phyloP scores from a whole-genome alignment of 257 asterid genomes.

The Primulina eburnea region DNA sequence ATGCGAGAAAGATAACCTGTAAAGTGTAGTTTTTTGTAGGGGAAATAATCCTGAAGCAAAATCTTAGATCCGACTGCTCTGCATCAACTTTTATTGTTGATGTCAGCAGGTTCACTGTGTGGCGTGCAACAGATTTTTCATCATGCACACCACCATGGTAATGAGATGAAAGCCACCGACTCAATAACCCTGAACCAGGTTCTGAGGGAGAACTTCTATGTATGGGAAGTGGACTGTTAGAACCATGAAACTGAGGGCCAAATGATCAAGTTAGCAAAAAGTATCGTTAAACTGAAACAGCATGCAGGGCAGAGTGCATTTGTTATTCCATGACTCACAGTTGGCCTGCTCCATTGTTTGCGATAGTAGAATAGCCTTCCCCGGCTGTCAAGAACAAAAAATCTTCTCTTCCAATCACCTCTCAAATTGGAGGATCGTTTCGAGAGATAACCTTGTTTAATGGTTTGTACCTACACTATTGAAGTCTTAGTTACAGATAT shows the following conservation, averaged over 20 bases:
- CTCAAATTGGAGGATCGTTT: slow-evolving; percentile 78
- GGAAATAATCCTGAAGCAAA: slow-evolving; percentile 86
- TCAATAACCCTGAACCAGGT: slow-evolving; percentile 65
- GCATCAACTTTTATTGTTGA: slow-evolving; percentile 79
- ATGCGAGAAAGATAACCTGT: slow-evolving; percentile 46
- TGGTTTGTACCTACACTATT: slow-evolving; percentile 88
- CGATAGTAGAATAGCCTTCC: slow-evolving; percentile 84
- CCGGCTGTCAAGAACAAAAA: slow-evolving; percentile 73
- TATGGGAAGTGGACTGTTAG: slow-evolving; percentile 39
- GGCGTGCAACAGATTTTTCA: slow-evolving; percentile 70
- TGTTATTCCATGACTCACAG: slow-evolving; percentile 46
- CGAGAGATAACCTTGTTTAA: slow-evolving; percentile 72
- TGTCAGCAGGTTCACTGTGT: slow-evolving; percentile 75
- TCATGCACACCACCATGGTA: slow-evolving; percentile 83
- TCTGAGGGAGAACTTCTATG: slow-evolving; percentile 57
- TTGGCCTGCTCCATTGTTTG: slow-evolving; percentile 68
- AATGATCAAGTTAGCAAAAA: slow-evolving; percentile 29
- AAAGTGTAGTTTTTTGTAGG: slow-evolving; percentile 78
- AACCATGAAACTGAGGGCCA: slow-evolving; percentile 50
- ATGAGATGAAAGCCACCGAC: slow-evolving; percentile 91
- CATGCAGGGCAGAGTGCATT: slow-evolving; percentile 4
- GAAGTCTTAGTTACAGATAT: slow-evolving; percentile 45
- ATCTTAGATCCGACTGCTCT: slow-evolving; percentile 75
- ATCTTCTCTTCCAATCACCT: slow-evolving; percentile 95
- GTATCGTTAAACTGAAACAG: slow-evolving; percentile 17